Evolutionary conservation across 371 early-diverging fungal species (phyloP).

Genomic region (Nosema muscidifuracis): DNA sequence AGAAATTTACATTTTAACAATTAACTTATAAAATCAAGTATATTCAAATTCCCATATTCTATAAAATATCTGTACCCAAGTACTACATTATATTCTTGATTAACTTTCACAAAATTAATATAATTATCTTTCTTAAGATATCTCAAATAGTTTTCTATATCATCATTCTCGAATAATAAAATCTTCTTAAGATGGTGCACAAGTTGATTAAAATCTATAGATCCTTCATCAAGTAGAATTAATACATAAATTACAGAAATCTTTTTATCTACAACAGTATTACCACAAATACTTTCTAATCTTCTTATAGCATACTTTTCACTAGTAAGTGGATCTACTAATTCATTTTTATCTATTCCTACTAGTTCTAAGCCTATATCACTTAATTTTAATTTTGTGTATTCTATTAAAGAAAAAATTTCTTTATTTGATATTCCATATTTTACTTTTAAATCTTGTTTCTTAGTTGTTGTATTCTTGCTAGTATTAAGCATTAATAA

Average conservation of each 20-base stretch:
- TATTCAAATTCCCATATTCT: not conserved
- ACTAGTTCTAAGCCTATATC: constrained; percentile 21
- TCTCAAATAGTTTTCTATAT: not conserved
- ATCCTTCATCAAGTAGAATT: not conserved
- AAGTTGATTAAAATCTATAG: not conserved
- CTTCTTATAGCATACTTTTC: constrained; percentile 28
- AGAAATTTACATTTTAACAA: no score
- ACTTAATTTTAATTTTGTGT: not conserved
- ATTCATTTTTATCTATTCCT: constrained; percentile 10
- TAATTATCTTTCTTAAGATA: constrained; percentile 5
- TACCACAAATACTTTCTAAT: not conserved
- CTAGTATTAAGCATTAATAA: constrained; percentile 14
- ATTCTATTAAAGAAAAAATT: not conserved
- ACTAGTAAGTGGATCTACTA: not conserved
- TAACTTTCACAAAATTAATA: not conserved
- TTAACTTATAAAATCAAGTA: not conserved
- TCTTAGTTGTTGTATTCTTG: constrained; percentile 1
- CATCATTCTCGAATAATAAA: not conserved
- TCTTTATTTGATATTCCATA: constrained; percentile 6
- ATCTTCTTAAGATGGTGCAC: not conserved
- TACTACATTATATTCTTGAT: not conserved
- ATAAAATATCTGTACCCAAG: not conserved
- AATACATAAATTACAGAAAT: not conserved
- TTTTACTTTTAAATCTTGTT: not conserved
- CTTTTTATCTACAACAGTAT: not conserved